A percentile compares a stretch with the other conserved stretches of the same genome.
Evolutionary conservation across 2,329 filamentous ascomycete genomes (phyloP).

Genomic region (Chaetothyriales sp.): DNA sequence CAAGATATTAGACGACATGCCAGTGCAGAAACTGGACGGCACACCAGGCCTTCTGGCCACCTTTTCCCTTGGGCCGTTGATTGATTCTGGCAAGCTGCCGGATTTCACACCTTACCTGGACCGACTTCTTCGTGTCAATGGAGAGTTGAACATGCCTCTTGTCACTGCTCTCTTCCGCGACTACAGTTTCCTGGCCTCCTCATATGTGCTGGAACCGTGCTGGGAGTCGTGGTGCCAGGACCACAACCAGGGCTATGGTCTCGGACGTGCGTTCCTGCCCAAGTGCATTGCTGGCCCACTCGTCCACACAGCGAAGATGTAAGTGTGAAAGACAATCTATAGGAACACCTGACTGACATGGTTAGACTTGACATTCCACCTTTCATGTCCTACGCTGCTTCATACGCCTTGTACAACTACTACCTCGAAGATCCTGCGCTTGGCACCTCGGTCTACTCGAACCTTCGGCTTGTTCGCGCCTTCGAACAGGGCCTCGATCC

Average conservation of each 20-base stretch:
- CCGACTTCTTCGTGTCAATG: constrained; percentile 39
- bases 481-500: constrained; percentile 84
- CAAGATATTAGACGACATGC: constrained; percentile 59
- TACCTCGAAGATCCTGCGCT: constrained; percentile 39
- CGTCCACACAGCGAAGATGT: constrained; percentile 71
- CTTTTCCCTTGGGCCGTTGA: constrained; percentile 58
- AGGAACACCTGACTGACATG: constrained; percentile 14
- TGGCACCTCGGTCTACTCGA: constrained; percentile 31
- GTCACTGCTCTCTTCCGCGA: constrained; percentile 82
- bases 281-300: constrained; percentile 64
- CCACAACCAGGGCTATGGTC: constrained; percentile 55
- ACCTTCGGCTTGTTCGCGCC: constrained; percentile 70
- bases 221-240: constrained; percentile 51
- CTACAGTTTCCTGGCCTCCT: constrained; percentile 79
- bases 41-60: constrained; percentile 61
- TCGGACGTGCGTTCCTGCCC: constrained; percentile 60
- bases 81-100: constrained; percentile 52
- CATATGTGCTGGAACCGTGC: constrained; percentile 82
- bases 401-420: constrained; percentile 50
- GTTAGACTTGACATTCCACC: constrained; percentile 59
- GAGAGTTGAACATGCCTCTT: constrained; percentile 42
- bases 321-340: constrained; percentile 30
- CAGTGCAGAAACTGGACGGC: constrained; percentile 59
- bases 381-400: constrained; percentile 71
- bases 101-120: constrained; percentile 62